A percentile compares a stretch with the other conserved stretches of the same genome.
These are phyloP conservation scores for Sungouiella thailandica DNA, from an alignment of 805 yeast genomes.

Conservation along the genomic window DNA sequence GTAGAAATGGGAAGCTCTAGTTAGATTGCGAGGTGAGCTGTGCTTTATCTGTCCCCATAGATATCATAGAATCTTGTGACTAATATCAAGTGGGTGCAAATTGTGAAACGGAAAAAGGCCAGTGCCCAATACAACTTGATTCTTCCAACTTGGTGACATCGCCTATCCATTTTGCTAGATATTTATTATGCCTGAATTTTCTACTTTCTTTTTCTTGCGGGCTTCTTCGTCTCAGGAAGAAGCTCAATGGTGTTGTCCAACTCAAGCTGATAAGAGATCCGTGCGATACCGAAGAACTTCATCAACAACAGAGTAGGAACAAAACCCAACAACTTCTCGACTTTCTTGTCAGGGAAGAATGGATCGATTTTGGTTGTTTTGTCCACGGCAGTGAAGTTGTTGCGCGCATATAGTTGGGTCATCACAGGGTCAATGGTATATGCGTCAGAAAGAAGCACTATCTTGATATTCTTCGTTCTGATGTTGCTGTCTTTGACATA, in stretches of 20 bases:
- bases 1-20: background rate
- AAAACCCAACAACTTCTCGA: constrained; percentile 6
- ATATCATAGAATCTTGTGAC: no score
- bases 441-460: constrained; percentile 42
- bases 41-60: no score
- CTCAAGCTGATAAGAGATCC: constrained; percentile 24
- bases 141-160: no score
- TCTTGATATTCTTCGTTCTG: constrained; percentile 23
- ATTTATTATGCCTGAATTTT: no score
- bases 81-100: no score
- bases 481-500: constrained; percentile 16
- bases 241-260: constrained; percentile 4
- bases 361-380: constrained; percentile 25
- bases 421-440: constrained; percentile 48
- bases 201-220: constrained; percentile 16
- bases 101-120: no score
- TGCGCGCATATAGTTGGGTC: constrained; percentile 30
- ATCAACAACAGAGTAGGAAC: constrained; percentile 9
- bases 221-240: constrained; percentile 3
- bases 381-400: constrained; percentile 40
- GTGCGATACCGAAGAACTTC: constrained; percentile 20
- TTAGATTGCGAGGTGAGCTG: no score
- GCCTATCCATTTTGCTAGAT: no score
- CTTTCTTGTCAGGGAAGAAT: constrained; percentile 13
- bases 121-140: no score